phyloP scores from a whole-genome alignment of 1,284 basidiomycete genomes.

The Ganoderma lingzhi region DNA sequence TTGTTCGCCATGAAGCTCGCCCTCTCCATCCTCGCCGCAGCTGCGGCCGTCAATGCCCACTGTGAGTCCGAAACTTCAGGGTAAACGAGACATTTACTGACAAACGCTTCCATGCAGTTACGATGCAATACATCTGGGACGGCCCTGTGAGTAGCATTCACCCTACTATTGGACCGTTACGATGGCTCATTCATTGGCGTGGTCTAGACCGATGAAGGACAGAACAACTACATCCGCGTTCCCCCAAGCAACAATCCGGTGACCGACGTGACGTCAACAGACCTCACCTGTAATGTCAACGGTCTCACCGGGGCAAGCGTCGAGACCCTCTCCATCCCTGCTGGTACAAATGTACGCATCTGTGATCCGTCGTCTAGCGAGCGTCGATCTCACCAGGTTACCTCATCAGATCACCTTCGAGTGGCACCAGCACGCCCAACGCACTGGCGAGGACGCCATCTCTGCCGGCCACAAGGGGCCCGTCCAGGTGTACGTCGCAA shows the following conservation, averaged over 20 bases:
- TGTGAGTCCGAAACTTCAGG: conserved; percentile 40
- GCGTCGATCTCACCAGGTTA: neutral
- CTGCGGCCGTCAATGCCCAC: conserved; percentile 51
- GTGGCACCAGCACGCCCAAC: conserved; percentile 57
- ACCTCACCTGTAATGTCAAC: conserved; percentile 59
- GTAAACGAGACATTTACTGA: neutral
- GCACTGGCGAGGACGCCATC: conserved; percentile 62
- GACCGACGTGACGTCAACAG: conserved; percentile 57
- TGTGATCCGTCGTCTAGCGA: neutral
- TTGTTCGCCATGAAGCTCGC: conserved; percentile 39
- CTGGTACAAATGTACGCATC: conserved; percentile 48
- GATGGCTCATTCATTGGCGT: neutral
- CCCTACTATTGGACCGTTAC: too few relatives aligned
- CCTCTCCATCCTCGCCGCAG: conserved; percentile 44
- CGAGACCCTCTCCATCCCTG: conserved; percentile 48
- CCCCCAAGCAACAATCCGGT: conserved; percentile 63
- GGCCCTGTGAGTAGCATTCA: conserved; percentile 42
- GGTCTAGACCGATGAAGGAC: conserved; percentile 51
- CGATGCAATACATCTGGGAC: conserved; percentile 60
- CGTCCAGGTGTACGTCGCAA: conserved; percentile 59
- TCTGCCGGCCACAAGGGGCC: conserved; percentile 60
- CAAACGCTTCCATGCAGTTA: conserved; percentile 42
- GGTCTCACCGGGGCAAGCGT: conserved; percentile 52
- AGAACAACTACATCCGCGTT: conserved; percentile 53
- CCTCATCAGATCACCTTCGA: conserved; percentile 45